A percentile compares a stretch with the other conserved stretches of the same genome.
These are phyloP conservation scores for Suillus discolor DNA, from an alignment of 768 basidiomycete species.

Conservation along the genomic window DNA sequence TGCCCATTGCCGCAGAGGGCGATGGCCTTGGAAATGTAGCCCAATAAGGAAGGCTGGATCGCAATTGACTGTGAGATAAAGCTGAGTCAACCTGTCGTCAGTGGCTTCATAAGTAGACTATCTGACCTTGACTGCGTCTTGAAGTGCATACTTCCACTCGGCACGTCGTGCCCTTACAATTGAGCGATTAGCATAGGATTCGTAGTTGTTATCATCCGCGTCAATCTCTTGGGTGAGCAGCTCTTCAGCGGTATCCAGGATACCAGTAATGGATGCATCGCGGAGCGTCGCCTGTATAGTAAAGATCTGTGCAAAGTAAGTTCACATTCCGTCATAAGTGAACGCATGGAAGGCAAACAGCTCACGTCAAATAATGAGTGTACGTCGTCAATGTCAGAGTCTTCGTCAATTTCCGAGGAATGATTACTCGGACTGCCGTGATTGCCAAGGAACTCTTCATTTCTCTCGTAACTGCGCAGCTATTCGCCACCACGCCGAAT, in stretches of 20 bases:
- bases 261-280: not conserved
- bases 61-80: not conserved
- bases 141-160: not conserved
- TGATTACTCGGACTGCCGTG: not conserved
- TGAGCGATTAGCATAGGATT: not conserved
- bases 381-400: not conserved
- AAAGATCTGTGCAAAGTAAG: not conserved
- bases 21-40: not conserved
- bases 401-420: not conserved
- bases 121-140: not conserved
- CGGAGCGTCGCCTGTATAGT: not conserved
- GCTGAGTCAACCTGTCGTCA: not conserved
- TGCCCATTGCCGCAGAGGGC: not conserved
- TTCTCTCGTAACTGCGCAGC: not conserved
- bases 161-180: not conserved
- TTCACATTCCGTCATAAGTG: not conserved
- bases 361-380: not conserved
- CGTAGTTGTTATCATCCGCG: not conserved
- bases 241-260: not conserved
- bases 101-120: not conserved
- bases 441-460: not conserved
- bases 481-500: not conserved
- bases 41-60: not conserved
- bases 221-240: not conserved
- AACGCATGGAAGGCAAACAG: not conserved